Conservation (phyloP, 345 rosid species). For the Streptanthus diversifolius region DNA sequence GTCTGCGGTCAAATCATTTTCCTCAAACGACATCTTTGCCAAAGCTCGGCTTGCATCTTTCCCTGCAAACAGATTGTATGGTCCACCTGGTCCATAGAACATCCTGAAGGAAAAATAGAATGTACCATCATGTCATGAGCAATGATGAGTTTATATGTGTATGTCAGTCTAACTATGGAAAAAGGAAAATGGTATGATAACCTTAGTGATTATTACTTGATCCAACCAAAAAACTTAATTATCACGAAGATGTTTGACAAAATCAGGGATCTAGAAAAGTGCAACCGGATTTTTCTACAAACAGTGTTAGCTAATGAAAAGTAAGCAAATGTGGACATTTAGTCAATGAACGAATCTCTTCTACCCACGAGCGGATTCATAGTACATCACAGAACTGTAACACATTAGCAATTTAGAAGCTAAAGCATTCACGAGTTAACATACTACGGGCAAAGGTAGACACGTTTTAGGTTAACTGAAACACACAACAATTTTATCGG, state of each 20-base stretch:
- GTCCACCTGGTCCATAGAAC: constrained; percentile 99
- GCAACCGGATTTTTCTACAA: not conserved
- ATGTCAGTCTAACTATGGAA: not conserved
- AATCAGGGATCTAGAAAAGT: not conserved
- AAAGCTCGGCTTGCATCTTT: constrained; percentile 98
- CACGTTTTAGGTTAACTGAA: no score
- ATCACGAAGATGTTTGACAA: not conserved
- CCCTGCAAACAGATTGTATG: constrained; percentile 91
- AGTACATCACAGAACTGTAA: not conserved
- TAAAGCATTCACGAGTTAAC: not conserved
- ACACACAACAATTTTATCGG: no score
- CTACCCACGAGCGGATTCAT: not conserved
- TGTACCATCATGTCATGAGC: not conserved
- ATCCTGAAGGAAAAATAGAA: constrained; percentile 45
- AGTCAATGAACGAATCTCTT: not conserved
- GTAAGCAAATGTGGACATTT: not conserved
- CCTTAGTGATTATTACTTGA: not conserved
- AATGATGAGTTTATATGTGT: not conserved
- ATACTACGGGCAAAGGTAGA: no score
- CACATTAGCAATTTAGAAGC: not conserved
- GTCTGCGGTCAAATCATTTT: constrained; percentile 83
- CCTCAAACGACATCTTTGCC: constrained; percentile 98
- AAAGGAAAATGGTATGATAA: not conserved
- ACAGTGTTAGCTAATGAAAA: not conserved
- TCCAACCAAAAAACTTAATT: not conserved